These are phyloP conservation scores for Amanita exitialis DNA, from an alignment of 768 basidiomycete genomes.

Conservation along the genomic window DNA sequence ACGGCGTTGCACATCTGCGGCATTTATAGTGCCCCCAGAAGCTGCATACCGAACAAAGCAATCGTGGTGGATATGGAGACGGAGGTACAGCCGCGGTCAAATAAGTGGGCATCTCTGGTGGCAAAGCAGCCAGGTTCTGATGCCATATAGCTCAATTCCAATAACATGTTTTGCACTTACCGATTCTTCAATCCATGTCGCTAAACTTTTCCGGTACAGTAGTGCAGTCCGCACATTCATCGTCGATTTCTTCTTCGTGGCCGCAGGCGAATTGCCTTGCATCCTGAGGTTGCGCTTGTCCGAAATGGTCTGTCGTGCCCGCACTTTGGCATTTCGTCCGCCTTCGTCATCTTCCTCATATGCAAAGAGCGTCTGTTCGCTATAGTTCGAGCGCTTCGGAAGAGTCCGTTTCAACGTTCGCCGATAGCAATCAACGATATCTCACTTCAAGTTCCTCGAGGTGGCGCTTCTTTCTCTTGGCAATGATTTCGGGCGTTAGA, in stretches of 20 bases:
- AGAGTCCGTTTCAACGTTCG: constrained; percentile 3
- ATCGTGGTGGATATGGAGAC: constrained; percentile 52
- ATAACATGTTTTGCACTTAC: constrained; percentile 32
- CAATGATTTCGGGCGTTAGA: constrained; percentile 55
- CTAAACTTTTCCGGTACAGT: constrained; percentile 73
- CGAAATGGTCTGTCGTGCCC: constrained; percentile 70
- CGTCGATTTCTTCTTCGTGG: constrained; percentile 67
- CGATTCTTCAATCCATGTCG: constrained; percentile 68
- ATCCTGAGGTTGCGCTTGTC: constrained; percentile 57
- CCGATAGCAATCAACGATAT: constrained; percentile 6
- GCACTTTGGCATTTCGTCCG: constrained; percentile 44
- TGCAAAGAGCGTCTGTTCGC: constrained; percentile 40
- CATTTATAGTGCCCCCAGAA: constrained; percentile 79
- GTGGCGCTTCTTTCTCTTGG: constrained; percentile 67
- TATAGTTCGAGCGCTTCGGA: constrained; percentile 68
- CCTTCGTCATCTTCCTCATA: constrained; percentile 37
- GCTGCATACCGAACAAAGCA: constrained; percentile 80
- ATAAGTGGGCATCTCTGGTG: constrained; percentile 53
- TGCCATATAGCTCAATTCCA: background rate
- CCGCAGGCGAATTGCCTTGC: constrained; percentile 35
- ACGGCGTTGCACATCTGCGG: constrained; percentile 65
- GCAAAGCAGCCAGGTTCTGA: constrained; percentile 50
- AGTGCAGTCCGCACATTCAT: constrained; percentile 75
- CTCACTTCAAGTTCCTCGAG: constrained; percentile 79
- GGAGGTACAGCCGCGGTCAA: constrained; percentile 56